phyloP scores from a whole-genome alignment of 805 yeast species.

The Lachancea thermotolerans region DNA sequence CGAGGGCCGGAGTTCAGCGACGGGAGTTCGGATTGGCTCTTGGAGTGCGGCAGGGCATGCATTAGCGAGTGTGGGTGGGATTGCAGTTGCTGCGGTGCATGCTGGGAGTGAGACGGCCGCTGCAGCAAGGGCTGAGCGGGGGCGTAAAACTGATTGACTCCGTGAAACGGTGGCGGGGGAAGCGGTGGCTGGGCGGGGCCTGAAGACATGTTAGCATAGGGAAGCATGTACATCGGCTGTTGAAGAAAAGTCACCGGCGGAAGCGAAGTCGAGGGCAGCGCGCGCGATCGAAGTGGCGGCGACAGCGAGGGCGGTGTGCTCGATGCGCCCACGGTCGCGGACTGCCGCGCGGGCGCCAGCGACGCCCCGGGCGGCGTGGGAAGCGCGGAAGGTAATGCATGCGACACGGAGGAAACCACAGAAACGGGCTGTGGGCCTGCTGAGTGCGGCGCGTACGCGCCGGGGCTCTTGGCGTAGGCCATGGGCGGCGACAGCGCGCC shows the following conservation, averaged over 20 bases:
- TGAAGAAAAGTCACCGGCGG: constrained; percentile 2
- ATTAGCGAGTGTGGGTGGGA: neutral
- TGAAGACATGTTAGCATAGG: neutral
- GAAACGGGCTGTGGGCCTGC: too few species aligned
- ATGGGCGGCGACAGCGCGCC: too few species aligned
- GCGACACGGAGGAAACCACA: too few species aligned
- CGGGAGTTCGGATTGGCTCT: constrained; percentile 3
- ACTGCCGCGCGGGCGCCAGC: neutral
- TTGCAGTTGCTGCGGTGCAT: neutral
- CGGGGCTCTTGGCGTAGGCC: too few species aligned
- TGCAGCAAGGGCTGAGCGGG: neutral
- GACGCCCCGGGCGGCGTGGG: neutral
- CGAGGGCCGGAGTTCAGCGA: neutral
- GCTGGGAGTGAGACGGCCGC: neutral
- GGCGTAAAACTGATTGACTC: neutral
- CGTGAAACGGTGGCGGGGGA: neutral
- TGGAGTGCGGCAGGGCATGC: constrained; percentile 1
- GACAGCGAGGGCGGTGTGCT: neutral
- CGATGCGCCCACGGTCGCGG: neutral
- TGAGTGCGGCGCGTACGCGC: too few species aligned
- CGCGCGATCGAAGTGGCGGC: neutral
- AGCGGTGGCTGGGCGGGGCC: neutral
- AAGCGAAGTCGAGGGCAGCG: neutral
- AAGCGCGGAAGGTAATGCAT: neutral
- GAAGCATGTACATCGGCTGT: neutral